Percentiles rank a stretch among this genome's conserved stretches.
Evolutionary conservation across 352 stramenopile genomes (phyloP).

Genomic region (Blastocystis sp.): DNA sequence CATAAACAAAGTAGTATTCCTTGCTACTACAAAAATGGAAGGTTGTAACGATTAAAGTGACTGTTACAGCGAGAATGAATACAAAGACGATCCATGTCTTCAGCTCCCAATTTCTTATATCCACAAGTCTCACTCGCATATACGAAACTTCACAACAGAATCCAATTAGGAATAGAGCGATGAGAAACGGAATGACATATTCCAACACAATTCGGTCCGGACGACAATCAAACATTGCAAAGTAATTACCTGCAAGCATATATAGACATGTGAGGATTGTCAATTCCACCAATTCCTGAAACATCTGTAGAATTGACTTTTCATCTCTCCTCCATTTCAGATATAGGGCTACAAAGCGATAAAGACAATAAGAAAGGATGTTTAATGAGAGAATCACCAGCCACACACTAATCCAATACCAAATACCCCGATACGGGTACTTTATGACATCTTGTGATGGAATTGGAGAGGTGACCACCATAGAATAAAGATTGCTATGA

Average conservation of each 20-base stretch:
- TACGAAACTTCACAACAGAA: constrained; percentile 20
- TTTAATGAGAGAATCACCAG: background rate
- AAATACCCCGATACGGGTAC: constrained; percentile 70
- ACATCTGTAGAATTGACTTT: background rate
- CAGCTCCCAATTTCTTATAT: constrained; percentile 11
- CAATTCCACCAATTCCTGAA: background rate
- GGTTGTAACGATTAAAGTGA: constrained; percentile 39
- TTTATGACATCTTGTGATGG: constrained; percentile 67
- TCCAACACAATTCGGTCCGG: background rate
- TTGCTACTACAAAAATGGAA: constrained; percentile 26
- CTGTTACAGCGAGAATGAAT: constrained; percentile 24
- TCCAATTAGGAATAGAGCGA: constrained; percentile 6
- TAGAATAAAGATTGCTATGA: too few species aligned
- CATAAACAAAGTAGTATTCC: constrained; percentile 11
- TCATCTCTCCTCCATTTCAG: background rate
- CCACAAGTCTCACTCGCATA: constrained; percentile 24
- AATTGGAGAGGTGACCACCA: too few species aligned
- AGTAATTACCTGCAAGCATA: background rate
- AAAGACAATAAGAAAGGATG: background rate
- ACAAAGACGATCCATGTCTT: constrained; percentile 57
- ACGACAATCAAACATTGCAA: background rate
- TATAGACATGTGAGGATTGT: background rate
- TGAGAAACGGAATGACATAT: constrained; percentile 53
- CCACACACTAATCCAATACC: constrained; percentile 69
- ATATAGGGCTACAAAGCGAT: background rate